phyloP scores from a whole-genome alignment of 305 asterid genomes.

The Rubia balearica region DNA sequence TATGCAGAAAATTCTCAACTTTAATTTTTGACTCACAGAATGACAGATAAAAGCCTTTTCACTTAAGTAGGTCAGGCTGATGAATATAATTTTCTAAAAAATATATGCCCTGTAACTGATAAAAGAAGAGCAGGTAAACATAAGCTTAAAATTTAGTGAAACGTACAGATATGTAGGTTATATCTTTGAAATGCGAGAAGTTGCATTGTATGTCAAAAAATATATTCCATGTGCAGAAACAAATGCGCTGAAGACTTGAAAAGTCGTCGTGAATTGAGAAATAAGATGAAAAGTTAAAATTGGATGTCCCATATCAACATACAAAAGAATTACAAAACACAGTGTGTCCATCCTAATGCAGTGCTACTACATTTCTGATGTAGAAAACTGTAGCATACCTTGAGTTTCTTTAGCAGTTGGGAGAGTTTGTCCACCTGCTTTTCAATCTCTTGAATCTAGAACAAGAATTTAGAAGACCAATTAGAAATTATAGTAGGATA shows the following conservation, averaged over 20 bases:
- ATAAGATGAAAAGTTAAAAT: not conserved
- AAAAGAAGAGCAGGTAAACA: not conserved
- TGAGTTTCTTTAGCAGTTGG: conserved; percentile 48
- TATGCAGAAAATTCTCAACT: conserved; percentile 3
- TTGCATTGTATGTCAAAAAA: not conserved
- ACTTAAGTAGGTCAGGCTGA: not conserved
- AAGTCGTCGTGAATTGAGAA: not conserved
- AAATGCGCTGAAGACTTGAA: not conserved
- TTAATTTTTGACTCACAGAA: not conserved
- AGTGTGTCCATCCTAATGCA: not conserved
- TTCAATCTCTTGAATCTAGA: conserved; percentile 70
- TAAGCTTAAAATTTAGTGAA: not conserved
- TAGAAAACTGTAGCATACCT: conserved; percentile 35
- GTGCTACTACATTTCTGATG: not conserved
- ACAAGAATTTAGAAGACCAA: conserved; percentile 7
- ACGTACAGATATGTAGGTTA: not conserved
- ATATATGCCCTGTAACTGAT: not conserved
- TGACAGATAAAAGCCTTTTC: not conserved
- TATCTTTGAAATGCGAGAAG: not conserved
- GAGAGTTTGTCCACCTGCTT: conserved; percentile 66
- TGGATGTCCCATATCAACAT: not conserved
- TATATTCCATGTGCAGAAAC: not conserved
- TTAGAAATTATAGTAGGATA: not conserved
- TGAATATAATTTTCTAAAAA: not conserved
- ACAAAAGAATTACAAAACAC: not conserved